Evolutionary conservation across 345 rosid species (phyloP).

Genomic region (Abelmoschus esculentus): DNA sequence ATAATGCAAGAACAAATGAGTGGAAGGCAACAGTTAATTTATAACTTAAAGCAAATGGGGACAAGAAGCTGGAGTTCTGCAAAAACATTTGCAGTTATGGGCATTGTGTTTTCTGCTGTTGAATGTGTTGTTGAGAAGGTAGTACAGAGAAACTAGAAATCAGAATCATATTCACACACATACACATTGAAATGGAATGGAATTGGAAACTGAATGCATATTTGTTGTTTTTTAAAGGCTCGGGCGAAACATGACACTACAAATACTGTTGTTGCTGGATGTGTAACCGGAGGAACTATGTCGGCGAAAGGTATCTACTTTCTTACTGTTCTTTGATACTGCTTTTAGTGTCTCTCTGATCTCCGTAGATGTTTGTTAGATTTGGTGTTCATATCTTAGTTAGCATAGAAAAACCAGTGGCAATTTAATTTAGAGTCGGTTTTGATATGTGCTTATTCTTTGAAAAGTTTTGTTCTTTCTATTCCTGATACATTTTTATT

Average conservation of each 20-base stretch:
- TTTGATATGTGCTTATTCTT: too few species aligned
- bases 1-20: slow-evolving; percentile 68
- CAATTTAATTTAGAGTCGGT: too few species aligned
- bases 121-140: slow-evolving; percentile 95
- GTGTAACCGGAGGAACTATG: slow-evolving; percentile 85
- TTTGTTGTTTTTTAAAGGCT: slow-evolving; percentile 34
- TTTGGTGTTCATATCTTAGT: slow-evolving; percentile 1
- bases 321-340: slow-evolving; percentile 4
- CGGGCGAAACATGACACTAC: slow-evolving; percentile 82
- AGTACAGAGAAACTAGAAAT: slow-evolving; percentile 11
- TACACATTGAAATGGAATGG: background rate
- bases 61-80: slow-evolving; percentile 77
- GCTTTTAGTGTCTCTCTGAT: background rate
- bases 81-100: slow-evolving; percentile 90
- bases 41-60: slow-evolving; percentile 77
- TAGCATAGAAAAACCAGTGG: background rate
- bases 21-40: slow-evolving; percentile 64
- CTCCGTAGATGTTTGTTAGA: background rate
- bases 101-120: slow-evolving; percentile 77
- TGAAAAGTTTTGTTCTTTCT: background rate
- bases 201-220: slow-evolving; percentile 3
- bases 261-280: slow-evolving; percentile 79
- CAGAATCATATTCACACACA: background rate
- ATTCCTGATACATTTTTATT: background rate
- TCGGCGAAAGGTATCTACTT: slow-evolving; percentile 61